Conservation (phyloP, 148 eudicot genomes). For the Amaranthus hypochondriacus region DNA sequence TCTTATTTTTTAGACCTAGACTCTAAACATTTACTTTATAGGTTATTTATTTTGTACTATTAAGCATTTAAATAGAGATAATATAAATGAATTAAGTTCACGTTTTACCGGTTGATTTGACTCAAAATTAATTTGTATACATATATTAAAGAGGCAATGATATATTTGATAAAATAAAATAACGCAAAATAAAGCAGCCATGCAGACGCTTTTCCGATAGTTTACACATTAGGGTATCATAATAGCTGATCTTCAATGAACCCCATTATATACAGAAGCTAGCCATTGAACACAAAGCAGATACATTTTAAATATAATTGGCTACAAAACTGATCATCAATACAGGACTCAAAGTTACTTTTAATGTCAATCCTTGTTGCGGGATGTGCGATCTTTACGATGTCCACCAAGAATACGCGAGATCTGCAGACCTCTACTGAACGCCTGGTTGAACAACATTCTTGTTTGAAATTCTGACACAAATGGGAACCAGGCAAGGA, state of each 20-base stretch:
- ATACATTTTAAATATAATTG: background rate
- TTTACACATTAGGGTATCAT: background rate
- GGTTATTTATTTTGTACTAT: too few relatives aligned
- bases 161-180: too few relatives aligned
- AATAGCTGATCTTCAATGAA: background rate
- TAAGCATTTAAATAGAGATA: too few relatives aligned
- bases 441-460: conserved; percentile 83
- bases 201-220: background rate
- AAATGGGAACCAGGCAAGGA: conserved; percentile 86
- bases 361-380: conserved; percentile 50
- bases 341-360: background rate
- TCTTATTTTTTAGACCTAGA: too few relatives aligned
- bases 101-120: too few relatives aligned
- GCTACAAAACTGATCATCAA: background rate
- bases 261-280: conserved; percentile 18
- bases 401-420: conserved; percentile 86
- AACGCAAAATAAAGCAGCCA: background rate
- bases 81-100: too few relatives aligned
- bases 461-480: conserved; percentile 82
- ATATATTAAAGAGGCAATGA: too few relatives aligned
- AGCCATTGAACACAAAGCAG: background rate
- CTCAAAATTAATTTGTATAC: too few relatives aligned
- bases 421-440: conserved; percentile 84
- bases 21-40: too few relatives aligned
- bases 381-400: conserved; percentile 61